Percentiles rank a stretch among this genome's conserved stretches.
Conservation (phyloP, 2,329 filamentous ascomycete species). For the Mycogone perniciosa region DNA sequence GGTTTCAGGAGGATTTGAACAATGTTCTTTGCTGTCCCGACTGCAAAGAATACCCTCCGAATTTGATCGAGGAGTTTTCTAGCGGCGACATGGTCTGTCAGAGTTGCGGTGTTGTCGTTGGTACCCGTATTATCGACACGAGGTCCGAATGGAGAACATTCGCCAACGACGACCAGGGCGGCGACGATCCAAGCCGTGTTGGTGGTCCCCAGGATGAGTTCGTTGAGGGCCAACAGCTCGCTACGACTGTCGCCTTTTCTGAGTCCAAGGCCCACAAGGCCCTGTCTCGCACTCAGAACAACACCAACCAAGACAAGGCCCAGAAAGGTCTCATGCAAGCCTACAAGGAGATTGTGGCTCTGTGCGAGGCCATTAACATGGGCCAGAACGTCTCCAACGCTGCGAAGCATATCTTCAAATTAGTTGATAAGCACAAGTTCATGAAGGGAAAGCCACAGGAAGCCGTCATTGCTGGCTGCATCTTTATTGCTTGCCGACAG, state of each 20-base stretch:
- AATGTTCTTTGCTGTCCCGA: slow-evolving; percentile 81
- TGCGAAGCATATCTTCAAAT: slow-evolving; percentile 92
- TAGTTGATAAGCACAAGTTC: slow-evolving; percentile 83
- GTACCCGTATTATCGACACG: slow-evolving; percentile 87
- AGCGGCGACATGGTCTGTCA: slow-evolving; percentile 89
- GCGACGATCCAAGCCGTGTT: slow-evolving; percentile 95
- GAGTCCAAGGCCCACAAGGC: slow-evolving; percentile 67
- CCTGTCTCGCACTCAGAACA: slow-evolving; percentile 78
- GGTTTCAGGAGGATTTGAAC: slow-evolving; percentile 78
- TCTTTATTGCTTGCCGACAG: slow-evolving; percentile 95
- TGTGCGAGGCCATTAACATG: slow-evolving; percentile 80
- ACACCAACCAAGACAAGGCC: slow-evolving; percentile 74
- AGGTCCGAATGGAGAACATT: slow-evolving; percentile 99
- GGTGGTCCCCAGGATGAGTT: slow-evolving; percentile 89
- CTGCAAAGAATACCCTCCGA: slow-evolving; percentile 86
- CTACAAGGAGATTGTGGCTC: slow-evolving; percentile 80
- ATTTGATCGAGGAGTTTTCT: slow-evolving; percentile 87
- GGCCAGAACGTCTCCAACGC: slow-evolving; percentile 77
- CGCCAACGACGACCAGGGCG: slow-evolving; percentile 94
- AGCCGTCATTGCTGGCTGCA: slow-evolving; percentile 88
- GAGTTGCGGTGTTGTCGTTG: slow-evolving; percentile 84
- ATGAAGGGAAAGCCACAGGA: slow-evolving; percentile 96
- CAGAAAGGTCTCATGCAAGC: slow-evolving; percentile 77
- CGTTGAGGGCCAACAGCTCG: slow-evolving; percentile 81
- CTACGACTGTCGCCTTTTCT: slow-evolving; percentile 80